Evolutionary conservation across 1,284 basidiomycete genomes (phyloP).

Genomic region (Trichosporon sp.): DNA sequence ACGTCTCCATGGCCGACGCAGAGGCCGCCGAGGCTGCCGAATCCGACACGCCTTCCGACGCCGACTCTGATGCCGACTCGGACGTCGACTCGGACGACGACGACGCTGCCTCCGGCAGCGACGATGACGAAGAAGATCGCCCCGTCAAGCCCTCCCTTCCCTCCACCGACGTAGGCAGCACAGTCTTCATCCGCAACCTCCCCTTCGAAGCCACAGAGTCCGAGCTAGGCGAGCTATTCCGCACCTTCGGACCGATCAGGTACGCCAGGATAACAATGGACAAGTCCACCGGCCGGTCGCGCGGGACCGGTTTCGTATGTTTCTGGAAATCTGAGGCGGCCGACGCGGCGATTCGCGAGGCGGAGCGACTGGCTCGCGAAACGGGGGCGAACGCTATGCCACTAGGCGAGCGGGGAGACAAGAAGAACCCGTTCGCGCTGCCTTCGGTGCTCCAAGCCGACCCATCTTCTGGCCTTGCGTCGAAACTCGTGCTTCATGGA

Average conservation of each 20-base stretch:
- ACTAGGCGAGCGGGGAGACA: conserved; percentile 49
- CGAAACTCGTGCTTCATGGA: conserved; percentile 81
- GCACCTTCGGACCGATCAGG: conserved; percentile 81
- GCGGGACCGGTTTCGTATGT: conserved; percentile 94
- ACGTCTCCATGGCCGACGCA: conserved; percentile 49
- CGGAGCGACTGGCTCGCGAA: conserved; percentile 65
- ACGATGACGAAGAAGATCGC: conserved; percentile 50
- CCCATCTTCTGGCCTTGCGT: conserved; percentile 78
- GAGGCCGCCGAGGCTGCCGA: conserved; percentile 49
- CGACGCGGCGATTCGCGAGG: conserved; percentile 74
- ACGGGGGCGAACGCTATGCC: conserved; percentile 46
- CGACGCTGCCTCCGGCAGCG: conserved; percentile 27
- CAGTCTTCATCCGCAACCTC: conserved; percentile 90
- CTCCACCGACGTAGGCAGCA: conserved; percentile 75
- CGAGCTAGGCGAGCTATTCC: conserved; percentile 79
- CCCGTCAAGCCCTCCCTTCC: conserved; percentile 68
- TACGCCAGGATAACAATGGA: conserved; percentile 93
- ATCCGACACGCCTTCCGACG: conserved; percentile 38
- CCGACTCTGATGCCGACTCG: conserved; percentile 48
- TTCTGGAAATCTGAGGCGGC: conserved; percentile 94
- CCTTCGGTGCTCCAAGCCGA: conserved; percentile 91
- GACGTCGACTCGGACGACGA: conserved; percentile 52
- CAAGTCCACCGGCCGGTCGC: conserved; percentile 70
- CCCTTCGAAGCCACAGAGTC: conserved; percentile 89
- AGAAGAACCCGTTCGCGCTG: conserved; percentile 76